Evolutionary conservation across 257 asterid genomes (phyloP), one percentile per base, ranked within the genome.

Genomic region (Handroanthus guayacan): DNA sequence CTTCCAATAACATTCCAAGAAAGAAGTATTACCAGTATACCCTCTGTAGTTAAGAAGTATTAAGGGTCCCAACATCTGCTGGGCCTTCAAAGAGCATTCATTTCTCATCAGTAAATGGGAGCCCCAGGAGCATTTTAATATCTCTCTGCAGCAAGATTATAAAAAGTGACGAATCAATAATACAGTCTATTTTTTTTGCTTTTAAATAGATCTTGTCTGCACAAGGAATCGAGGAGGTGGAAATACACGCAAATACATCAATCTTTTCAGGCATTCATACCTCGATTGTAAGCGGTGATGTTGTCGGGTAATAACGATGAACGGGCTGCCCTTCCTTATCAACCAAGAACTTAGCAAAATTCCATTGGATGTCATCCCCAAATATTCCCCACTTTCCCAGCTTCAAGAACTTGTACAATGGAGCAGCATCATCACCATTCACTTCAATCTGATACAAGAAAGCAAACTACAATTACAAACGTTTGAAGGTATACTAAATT

Each of bases 331-430:
- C 98, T 11, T 86, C 83, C 84, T 75, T 85, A 72, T 94, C 93
- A 18, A 90, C 89, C 81, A 94, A 81, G 84, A 94, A 94, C 84
- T 90, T 92, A 0, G 97, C 89, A 9, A 94, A 94, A 48, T 94
- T 94, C 97, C 98, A 94, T 77, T 94, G 94, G 57, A 94, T 84
- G 74, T 90, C 92, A 7, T 94, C 98, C 34, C 96, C 90, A 41
- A 91, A 82, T 60, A 94, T 82, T 45, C 92, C 97, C 97, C 98
- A 86, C 55, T 91, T 90, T 20, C 97, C 96, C 73, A 74, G 67
- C 90, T 89, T 94, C 86, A 92, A 81, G 84, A 89, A 87, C 89
- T 89, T 92, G 87, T 94, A 91, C 31, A 91, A 62, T n/a, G 94
- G 97, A 65, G 96, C 87, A 64, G 93, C 79, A 71, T 76, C 71